Evolutionary conservation across 805 yeast species (phyloP), one percentile per base, ranked within the genome.

Genomic region (Candida bentonensis): DNA sequence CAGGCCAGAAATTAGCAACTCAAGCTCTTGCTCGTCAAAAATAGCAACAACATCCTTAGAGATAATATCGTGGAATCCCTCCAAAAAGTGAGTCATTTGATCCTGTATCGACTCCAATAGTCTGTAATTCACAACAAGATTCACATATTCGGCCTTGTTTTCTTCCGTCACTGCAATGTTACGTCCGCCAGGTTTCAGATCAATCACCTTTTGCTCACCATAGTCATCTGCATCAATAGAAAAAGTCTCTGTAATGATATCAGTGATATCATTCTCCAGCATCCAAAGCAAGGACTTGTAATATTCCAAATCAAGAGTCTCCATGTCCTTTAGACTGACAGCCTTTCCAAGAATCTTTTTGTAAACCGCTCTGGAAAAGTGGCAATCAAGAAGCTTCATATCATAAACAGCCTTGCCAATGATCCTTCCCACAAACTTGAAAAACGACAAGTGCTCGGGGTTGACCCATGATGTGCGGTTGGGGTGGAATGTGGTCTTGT

Each of bases 331-430:
- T 54, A 92, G 69, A 0, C 94, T 75, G 7, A 88, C 95, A 1
- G 81, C 70, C 47, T 78, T 73, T 3, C 92, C 85, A 41, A 92
- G 67, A 42, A 92, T 76, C 50, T 80, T 72, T 64, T 92, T 92
- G 67, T 92, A 92, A 23, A 92, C 95, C 3, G 95, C 95, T 48
- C 97, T 71, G 49, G 94, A 83, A 64, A 92, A 92, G 60, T 92
- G 96, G 53, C 96, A 87, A 59, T 92, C 97, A 49, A 92, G 67
- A 62, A 79, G 80, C 49, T 87, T 78, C 25, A 78, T 78, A 57
- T 92, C 98, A 57, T 72, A 80, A 11, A 92, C 82, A 1, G 98
- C 97, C 56, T 92, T 88, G 44, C 96, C 98, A 53, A 92, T 84
- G 23, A 92, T 72, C 56, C 94, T 72, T 21, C 99, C 99, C 60